Conservation (phyloP, 1,284 basidiomycete species). For the Microbotryum lychnidis-dioicae region DNA sequence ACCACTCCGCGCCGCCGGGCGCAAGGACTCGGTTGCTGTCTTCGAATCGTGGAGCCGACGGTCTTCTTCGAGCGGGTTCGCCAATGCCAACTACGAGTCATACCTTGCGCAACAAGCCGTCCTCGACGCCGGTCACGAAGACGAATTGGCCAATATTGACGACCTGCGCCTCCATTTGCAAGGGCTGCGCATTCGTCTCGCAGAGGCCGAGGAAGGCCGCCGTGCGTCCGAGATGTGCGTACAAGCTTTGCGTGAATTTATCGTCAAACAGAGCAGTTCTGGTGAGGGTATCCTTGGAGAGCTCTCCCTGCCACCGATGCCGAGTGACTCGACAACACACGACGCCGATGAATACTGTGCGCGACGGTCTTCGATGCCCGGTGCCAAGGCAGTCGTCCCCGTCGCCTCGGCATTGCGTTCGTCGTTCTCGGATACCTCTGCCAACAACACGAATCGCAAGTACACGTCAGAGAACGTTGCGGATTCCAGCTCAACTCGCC, state of each 20-base stretch:
- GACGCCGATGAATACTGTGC: background rate
- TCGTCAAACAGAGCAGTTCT: conserved; percentile 44
- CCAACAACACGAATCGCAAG: background rate
- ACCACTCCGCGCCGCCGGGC: conserved; percentile 4
- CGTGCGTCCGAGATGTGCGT: conserved; percentile 81
- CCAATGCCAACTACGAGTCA: background rate
- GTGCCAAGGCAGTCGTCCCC: background rate
- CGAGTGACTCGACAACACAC: background rate
- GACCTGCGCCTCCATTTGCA: conserved; percentile 55
- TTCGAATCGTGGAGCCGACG: conserved; percentile 21
- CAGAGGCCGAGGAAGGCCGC: conserved; percentile 68
- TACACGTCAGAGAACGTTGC: background rate
- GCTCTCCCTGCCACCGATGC: conserved; percentile 53
- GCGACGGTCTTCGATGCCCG: background rate
- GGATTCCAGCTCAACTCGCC: conserved; percentile 1
- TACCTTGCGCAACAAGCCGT: background rate
- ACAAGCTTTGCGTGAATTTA: conserved; percentile 71
- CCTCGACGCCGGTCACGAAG: conserved; percentile 1
- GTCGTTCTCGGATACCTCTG: conserved; percentile 13
- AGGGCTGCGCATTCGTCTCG: conserved; percentile 30
- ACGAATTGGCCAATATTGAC: conserved; percentile 3
- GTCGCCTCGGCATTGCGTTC: conserved; percentile 8
- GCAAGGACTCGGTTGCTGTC: conserved; percentile 20
- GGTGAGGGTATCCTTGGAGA: conserved; percentile 42
- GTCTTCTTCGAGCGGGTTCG: conserved; percentile 9